Percentiles rank a stretch among this genome's conserved stretches.
These are phyloP conservation scores for Dentipellis fragilis DNA, from an alignment of 768 basidiomycete species.

Conservation along the genomic window DNA sequence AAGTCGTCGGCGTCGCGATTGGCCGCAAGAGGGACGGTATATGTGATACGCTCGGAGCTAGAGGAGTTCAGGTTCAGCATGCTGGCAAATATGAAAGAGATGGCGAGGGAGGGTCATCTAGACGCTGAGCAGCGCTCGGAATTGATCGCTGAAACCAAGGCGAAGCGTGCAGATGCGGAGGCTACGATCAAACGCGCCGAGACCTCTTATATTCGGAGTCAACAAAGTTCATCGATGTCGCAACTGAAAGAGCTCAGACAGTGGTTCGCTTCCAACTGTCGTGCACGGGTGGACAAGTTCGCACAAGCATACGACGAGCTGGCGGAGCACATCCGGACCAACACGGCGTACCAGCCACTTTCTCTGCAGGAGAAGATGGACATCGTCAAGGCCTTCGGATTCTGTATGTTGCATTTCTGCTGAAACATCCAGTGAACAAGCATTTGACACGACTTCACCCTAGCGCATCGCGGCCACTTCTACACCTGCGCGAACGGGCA, in stretches of 20 bases:
- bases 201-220: neutral
- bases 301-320: slow-evolving; percentile 15
- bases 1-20: slow-evolving; percentile 20
- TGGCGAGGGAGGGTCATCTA: neutral
- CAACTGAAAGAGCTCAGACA: slow-evolving; percentile 13
- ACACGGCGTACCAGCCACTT: slow-evolving; percentile 14
- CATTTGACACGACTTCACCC: neutral
- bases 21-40: slow-evolving; percentile 14
- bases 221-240: neutral
- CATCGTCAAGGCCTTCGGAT: slow-evolving; percentile 19
- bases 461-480: slow-evolving; percentile 22
- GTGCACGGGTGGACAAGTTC: slow-evolving; percentile 13
- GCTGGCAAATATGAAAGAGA: slow-evolving; percentile 5
- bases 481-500: slow-evolving; percentile 43
- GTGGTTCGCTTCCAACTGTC: slow-evolving; percentile 21
- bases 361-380: slow-evolving; percentile 18
- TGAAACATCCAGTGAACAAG: neutral
- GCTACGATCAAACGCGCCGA: neutral
- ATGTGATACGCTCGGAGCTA: slow-evolving; percentile 17
- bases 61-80: slow-evolving; percentile 18
- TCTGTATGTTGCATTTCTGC: slow-evolving; percentile 12
- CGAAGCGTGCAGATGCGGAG: neutral
- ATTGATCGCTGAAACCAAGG: neutral
- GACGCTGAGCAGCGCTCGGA: neutral
- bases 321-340: slow-evolving; percentile 10